A percentile compares a stretch with the other conserved stretches of the same genome.
Evolutionary conservation across 169 alveolate genomes (phyloP).

Genomic region (Cryptosporidium ubiquitum): DNA sequence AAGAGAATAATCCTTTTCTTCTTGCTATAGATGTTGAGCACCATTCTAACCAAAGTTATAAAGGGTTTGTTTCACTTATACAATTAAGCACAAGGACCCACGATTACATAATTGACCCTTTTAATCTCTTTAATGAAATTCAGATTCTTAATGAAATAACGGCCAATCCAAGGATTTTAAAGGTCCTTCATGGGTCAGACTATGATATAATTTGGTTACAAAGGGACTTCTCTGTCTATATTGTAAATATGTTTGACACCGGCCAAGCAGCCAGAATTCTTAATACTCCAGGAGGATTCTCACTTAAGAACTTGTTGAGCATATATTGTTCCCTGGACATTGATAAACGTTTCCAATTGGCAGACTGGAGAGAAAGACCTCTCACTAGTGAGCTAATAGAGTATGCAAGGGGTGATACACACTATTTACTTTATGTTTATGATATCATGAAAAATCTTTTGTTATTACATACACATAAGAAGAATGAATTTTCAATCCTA

Average conservation of each 20-base stretch:
- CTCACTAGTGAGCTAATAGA: slow-evolving; percentile 85
- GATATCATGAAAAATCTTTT: slow-evolving; percentile 84
- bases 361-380: slow-evolving; percentile 95
- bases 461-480: slow-evolving; percentile 32
- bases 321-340: slow-evolving; percentile 85
- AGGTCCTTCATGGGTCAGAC: slow-evolving; percentile 94
- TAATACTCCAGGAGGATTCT: slow-evolving; percentile 82
- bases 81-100: slow-evolving; percentile 89
- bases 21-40: slow-evolving; percentile 94
- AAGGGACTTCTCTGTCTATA: slow-evolving; percentile 94
- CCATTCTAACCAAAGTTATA: slow-evolving; percentile 86
- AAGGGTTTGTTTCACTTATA: slow-evolving; percentile 93
- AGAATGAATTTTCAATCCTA: not conserved
- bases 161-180: slow-evolving; percentile 92
- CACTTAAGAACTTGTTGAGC: slow-evolving; percentile 85
- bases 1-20: slow-evolving; percentile 75
- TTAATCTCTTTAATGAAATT: slow-evolving; percentile 83
- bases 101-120: slow-evolving; percentile 93
- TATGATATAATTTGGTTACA: slow-evolving; percentile 92
- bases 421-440: slow-evolving; percentile 88
- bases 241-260: slow-evolving; percentile 95
- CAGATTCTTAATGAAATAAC: slow-evolving; percentile 87
- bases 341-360: slow-evolving; percentile 89
- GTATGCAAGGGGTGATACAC: slow-evolving; percentile 94
- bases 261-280: slow-evolving; percentile 91